Evolutionary conservation across 2,329 filamentous ascomycete genomes (phyloP), one percentile per base, ranked within the genome.

Genomic region (Ophiosphaerella narmari): DNA sequence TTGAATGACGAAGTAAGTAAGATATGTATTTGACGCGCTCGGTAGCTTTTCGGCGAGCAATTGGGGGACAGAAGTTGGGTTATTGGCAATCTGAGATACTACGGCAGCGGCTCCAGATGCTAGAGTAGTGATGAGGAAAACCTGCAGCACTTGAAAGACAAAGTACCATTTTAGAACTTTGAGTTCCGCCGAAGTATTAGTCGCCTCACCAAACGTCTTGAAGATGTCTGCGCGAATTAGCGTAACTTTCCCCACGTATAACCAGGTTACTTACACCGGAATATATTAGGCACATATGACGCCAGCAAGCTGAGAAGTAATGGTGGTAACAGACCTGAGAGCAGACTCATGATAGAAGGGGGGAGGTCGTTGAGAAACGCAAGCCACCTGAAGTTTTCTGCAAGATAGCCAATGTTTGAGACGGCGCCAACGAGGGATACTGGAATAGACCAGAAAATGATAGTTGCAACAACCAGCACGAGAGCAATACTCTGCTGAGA

Each of bases 101-200:
- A 90, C 85, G 6, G 87, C 82, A 3, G 90, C 85, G 8, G 92
- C 92, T 1, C 91, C 87, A 13, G 91, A 93, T 1, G 89, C 83
- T 26, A 97, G 60, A 0, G 93, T 96, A 0, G 90, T 86, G 41
- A 97, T 85, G 49, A 97, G 77, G 77, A 97, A 97, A 38, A 96
- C 90, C 70, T 97, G 92, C 16, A 97, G 81, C 37, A 97, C 85
- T 72, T 94, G 90, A 77, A 95, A 95, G 39, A 83, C 85, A 66
- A 96, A 99, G 79, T 95, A 97, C 61, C 86, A 89, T 66, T 92
- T 94, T 69, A 97, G 91, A 0, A 90, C 91, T 50, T 91, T 91
- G 7, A 97, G 78, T 72, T 99, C 94, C 13, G 96, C 86, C 9
- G 88, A 82, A 1, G 91, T 87, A 6, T 85, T 73, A 1, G 90